These are phyloP conservation scores for Aspergillus sparsus DNA, from an alignment of 495 filamentous ascomycete genomes.

Conservation along the genomic window DNA sequence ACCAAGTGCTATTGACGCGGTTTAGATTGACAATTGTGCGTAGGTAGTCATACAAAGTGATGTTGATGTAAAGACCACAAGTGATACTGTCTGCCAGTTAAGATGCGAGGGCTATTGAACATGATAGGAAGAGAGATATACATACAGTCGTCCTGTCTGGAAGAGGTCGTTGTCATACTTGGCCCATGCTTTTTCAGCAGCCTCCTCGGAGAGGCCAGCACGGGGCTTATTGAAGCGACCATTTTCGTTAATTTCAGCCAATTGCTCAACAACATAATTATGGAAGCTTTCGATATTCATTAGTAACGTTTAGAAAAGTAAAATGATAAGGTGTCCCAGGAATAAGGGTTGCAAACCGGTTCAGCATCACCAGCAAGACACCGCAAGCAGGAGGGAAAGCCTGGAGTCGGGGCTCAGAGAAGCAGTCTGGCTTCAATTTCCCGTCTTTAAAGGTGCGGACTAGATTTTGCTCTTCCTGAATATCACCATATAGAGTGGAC, in stretches of 20 bases:
- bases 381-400: slow-evolving; percentile 58
- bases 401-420: slow-evolving; percentile 56
- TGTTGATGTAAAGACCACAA: slow-evolving; percentile 83
- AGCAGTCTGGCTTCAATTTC: slow-evolving; percentile 59
- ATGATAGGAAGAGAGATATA: background rate
- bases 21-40: slow-evolving; percentile 84
- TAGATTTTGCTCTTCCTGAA: slow-evolving; percentile 56
- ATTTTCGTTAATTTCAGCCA: slow-evolving; percentile 70
- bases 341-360: slow-evolving; percentile 30
- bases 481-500: slow-evolving; percentile 59
- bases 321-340: background rate
- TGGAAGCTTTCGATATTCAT: slow-evolving; percentile 56
- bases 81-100: slow-evolving; percentile 52
- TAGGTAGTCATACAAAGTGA: slow-evolving; percentile 79
- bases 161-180: slow-evolving; percentile 84
- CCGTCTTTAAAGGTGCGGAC: slow-evolving; percentile 59
- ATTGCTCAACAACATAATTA: slow-evolving; percentile 73
- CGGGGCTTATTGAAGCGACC: slow-evolving; percentile 66
- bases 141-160: slow-evolving; percentile 70
- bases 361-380: slow-evolving; percentile 59
- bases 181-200: slow-evolving; percentile 58
- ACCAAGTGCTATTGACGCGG: slow-evolving; percentile 74
- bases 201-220: slow-evolving; percentile 47
- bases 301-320: background rate
- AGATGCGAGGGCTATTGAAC: slow-evolving; percentile 15